Base-by-base conservation (phyloP, 768 basidiomycete species). In the Termitomyces sp. region DNA sequence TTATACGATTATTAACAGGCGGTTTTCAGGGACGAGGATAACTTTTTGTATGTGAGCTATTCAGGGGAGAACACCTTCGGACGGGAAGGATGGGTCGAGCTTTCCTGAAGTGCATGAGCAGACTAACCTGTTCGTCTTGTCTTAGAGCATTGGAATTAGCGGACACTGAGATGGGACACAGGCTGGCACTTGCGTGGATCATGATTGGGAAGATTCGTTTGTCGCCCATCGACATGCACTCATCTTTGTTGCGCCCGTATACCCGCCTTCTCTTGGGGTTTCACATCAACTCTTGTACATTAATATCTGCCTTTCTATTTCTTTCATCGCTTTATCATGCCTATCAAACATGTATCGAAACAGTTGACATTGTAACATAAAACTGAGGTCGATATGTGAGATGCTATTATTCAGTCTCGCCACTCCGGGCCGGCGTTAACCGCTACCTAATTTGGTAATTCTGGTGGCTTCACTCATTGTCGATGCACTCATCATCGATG, bases 61-160 rank as follows among this genome's bases (percentile, higher is more conserved):
- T 97, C 95, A 41, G 95, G 95, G 60, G 95, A 97, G 89, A 97
- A 97, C 76, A 95, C 92, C 38, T 97, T 97, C 67, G 93, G 95
- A 53, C 73, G 72, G 62, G 73, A 77, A 70, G 78, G 72, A 51
- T 79, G 77, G 78, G 64, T 79, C 50, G 82, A 82, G 69, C 64
- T 80, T 62, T 75, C 77, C 50, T 73, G 68, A 64, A 76, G 77
- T 60, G 79, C 76, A 72, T 81, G 71, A 78, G 66, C 57, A 23
- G 43, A 56, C 23, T 33, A 28, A 36, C 26, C 48, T 33, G 48
- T 51, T 62, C 56, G 52, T 55, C 44, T 55, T 62, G 61, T 63
- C 58, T 53, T 63, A 63, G 61, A 64, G 59, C 58, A 57, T 65
- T 36, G 66, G 36, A 64, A 66, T 63, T 49, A 63, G 65, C 64